These are phyloP conservation scores for Tricholomella constricta DNA, from an alignment of 768 basidiomycete species.

Conservation along the genomic window DNA sequence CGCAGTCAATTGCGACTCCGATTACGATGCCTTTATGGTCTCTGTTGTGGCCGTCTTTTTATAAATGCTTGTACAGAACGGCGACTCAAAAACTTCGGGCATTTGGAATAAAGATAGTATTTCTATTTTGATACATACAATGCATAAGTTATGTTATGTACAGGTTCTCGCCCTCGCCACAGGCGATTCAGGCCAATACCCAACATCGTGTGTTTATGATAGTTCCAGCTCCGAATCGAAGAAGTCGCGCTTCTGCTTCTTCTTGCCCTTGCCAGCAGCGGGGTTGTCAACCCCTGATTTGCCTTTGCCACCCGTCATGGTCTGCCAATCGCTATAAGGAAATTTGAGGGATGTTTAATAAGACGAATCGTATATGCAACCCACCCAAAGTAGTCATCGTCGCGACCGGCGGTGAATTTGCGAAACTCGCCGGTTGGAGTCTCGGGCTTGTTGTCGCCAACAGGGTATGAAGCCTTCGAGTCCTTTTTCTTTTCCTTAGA, in stretches of 20 bases:
- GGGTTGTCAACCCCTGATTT: constrained; percentile 9
- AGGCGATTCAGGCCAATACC: no score
- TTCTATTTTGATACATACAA: no score
- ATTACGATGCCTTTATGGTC: no score
- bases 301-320: constrained; percentile 5
- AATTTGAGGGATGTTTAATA: neutral
- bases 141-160: no score
- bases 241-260: neutral
- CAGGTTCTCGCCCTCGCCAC: no score
- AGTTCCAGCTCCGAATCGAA: neutral
- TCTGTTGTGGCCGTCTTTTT: no score
- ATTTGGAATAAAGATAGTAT: no score
- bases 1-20: no score
- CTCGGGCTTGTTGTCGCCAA: constrained; percentile 7
- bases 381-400: constrained; percentile 11
- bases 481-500: constrained; percentile 2
- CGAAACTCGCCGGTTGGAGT: constrained; percentile 7
- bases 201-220: no score
- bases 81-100: no score
- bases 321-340: constrained; percentile 1
- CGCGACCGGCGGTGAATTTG: constrained; percentile 1
- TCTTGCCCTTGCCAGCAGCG: constrained; percentile 7
- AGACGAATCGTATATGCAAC: neutral
- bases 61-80: no score
- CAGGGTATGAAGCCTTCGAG: constrained; percentile 1